These are phyloP conservation scores for Piromyces sp. DNA, from an alignment of 192 early-diverging fungal genomes.

Conservation along the genomic window DNA sequence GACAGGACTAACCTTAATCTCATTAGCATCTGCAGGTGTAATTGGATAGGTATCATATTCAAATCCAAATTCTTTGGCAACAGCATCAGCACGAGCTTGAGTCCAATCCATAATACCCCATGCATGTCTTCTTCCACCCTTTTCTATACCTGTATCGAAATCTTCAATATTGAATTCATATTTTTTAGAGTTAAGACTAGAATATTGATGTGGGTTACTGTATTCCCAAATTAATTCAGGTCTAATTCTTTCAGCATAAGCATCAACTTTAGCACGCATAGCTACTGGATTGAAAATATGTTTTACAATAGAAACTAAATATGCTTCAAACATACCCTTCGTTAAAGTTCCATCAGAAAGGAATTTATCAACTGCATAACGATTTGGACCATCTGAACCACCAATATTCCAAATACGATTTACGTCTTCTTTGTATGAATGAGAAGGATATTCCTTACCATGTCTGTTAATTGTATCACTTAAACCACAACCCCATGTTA, in stretches of 20 bases:
- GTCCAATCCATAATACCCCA: neutral
- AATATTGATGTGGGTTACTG: neutral
- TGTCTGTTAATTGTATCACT: neutral
- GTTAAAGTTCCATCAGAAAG: neutral
- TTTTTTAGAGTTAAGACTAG: neutral
- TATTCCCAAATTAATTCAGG: neutral
- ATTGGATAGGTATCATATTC: neutral
- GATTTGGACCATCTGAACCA: neutral
- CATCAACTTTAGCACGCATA: neutral
- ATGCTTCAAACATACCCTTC: neutral
- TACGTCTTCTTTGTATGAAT: neutral
- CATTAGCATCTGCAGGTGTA: neutral
- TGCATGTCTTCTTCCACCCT: neutral
- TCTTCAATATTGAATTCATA: neutral
- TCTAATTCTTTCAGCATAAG: neutral
- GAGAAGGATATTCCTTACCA: neutral
- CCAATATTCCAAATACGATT: neutral
- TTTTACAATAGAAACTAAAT: neutral
- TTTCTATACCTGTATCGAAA: neutral
- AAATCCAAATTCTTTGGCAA: neutral
- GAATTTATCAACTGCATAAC: neutral
- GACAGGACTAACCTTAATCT: too few relatives aligned
- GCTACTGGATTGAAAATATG: neutral
- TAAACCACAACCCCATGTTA: neutral
- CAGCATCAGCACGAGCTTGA: neutral